phyloP scores from a whole-genome alignment of 192 early-diverging fungal species.

The Kickxella alabastrina region DNA sequence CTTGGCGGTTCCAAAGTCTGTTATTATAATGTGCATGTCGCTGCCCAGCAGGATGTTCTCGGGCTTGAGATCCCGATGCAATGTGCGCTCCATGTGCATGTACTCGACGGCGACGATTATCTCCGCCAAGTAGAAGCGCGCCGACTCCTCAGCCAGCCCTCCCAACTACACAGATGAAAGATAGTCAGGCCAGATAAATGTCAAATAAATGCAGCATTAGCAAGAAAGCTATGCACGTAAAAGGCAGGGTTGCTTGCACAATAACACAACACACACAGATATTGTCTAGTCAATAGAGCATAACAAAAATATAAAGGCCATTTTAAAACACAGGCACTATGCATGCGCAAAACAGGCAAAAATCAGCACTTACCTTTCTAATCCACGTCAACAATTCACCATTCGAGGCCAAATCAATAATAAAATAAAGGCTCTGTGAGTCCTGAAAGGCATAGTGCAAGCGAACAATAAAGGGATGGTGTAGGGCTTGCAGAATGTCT shows the following conservation, averaged over 20 bases:
- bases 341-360: no score
- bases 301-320: no score
- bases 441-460: conserved; percentile 98
- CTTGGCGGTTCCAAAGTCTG: conserved; percentile 93
- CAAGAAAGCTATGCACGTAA: no score
- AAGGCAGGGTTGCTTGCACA: no score
- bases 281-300: no score
- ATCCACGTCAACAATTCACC: conserved; percentile 89
- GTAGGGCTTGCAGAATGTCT: conserved; percentile 76
- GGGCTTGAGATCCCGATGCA: conserved; percentile 96
- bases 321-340: no score
- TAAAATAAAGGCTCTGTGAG: conserved; percentile 84
- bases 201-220: no score
- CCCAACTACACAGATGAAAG: conserved; percentile 55
- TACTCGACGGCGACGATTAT: conserved; percentile 83
- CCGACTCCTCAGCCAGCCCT: conserved; percentile 55
- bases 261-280: conserved; percentile 7
- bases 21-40: conserved; percentile 89
- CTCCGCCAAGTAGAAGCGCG: conserved; percentile 85
- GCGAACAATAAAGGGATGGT: conserved; percentile 88
- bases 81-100: conserved; percentile 77
- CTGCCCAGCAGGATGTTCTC: conserved; percentile 89
- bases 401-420: conserved; percentile 83
- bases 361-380: conserved; percentile 62
- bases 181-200: no score